Evolutionary conservation across 2,329 filamentous ascomycete species (phyloP).

Genomic region (Conoideocrella luteorostrata): DNA sequence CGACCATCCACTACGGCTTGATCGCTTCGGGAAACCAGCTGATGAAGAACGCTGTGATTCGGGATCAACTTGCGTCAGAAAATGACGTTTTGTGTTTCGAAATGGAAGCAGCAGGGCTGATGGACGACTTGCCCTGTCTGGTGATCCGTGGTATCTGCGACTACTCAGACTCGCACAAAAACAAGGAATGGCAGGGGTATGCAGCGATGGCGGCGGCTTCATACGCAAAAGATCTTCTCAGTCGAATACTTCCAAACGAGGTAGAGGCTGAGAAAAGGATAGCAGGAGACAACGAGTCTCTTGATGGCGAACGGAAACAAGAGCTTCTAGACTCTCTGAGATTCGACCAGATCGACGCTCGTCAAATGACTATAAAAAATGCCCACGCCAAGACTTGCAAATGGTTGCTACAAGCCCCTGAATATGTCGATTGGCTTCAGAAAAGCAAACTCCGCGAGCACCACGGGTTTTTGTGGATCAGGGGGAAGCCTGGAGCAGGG

Average conservation of each 20-base stretch:
- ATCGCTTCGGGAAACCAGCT: conserved; percentile 11
- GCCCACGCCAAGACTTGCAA: conserved; percentile 22
- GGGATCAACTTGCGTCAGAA: conserved; percentile 17
- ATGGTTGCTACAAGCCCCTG: conserved; percentile 30
- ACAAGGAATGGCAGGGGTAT: too few relatives aligned
- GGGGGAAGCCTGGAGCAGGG: conserved; percentile 36
- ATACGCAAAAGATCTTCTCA: conserved; percentile 20
- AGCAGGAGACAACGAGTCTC: neutral
- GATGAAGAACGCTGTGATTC: conserved; percentile 15
- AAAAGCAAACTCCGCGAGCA: conserved; percentile 15
- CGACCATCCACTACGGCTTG: conserved; percentile 14
- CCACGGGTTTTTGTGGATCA: conserved; percentile 39
- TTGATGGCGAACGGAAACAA: too few relatives aligned
- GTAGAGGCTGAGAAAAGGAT: neutral
- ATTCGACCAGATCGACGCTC: too few relatives aligned
- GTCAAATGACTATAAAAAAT: too few relatives aligned
- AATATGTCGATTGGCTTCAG: conserved; percentile 32
- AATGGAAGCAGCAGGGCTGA: conserved; percentile 26
- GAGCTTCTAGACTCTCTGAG: too few relatives aligned
- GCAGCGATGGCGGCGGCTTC: conserved; percentile 22
- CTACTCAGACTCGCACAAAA: conserved; percentile 29
- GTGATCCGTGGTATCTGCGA: conserved; percentile 30
- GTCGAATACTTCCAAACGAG: neutral
- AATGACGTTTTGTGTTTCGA: conserved; percentile 16
- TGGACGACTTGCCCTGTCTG: conserved; percentile 12